These are phyloP conservation scores for Geranium brycei DNA, from an alignment of 345 rosid species.

Conservation along the genomic window DNA sequence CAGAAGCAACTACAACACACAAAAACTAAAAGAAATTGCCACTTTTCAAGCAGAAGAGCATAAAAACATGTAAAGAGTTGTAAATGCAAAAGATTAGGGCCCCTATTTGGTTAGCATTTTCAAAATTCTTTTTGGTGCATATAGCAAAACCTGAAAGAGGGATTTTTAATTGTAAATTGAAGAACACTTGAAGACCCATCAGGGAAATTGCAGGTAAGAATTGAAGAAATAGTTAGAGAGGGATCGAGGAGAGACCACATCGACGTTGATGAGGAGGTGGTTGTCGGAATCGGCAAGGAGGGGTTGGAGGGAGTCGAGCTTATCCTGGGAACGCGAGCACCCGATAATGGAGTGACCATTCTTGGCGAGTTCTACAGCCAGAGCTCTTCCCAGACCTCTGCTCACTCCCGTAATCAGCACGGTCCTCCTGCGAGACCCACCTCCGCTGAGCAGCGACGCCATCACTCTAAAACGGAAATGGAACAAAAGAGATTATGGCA, in stretches of 20 bases:
- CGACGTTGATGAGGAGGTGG: conserved; percentile 67
- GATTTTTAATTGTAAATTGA: background rate
- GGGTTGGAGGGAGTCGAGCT: conserved; percentile 54
- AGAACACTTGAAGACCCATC: too few species aligned
- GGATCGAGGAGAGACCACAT: conserved; percentile 35
- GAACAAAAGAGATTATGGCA: too few species aligned
- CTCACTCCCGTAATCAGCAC: conserved; percentile 82
- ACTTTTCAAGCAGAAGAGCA: too few species aligned
- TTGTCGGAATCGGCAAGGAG: conserved; percentile 35
- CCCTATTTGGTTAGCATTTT: background rate
- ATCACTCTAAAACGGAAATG: background rate
- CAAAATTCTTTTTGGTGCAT: too few species aligned
- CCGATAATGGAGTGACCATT: conserved; percentile 82
- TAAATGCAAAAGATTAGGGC: background rate
- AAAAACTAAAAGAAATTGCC: background rate
- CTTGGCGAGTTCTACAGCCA: conserved; percentile 72
- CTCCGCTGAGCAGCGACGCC: background rate
- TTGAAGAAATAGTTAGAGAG: background rate
- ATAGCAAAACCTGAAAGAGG: background rate
- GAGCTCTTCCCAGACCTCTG: conserved; percentile 81
- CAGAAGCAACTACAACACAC: background rate
- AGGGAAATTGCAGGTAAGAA: background rate
- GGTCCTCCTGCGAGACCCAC: conserved; percentile 11
- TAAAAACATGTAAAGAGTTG: background rate
- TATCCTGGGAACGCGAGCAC: conserved; percentile 77